Evolutionary conservation across 208 protist genomes (phyloP).

Genomic region (Novymonas esmeraldas): DNA sequence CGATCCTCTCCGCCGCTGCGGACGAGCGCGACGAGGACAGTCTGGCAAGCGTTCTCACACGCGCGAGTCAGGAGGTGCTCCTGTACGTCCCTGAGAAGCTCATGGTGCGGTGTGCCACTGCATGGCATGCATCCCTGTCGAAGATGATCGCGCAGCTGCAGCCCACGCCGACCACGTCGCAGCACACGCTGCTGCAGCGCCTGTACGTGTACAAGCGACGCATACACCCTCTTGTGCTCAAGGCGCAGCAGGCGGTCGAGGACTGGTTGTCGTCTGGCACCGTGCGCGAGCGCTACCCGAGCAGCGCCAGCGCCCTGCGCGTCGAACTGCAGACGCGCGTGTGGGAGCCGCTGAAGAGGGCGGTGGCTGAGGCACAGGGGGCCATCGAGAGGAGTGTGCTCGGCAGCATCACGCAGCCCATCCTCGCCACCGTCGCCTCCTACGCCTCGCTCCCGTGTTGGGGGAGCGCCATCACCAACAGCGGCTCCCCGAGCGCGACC

Average conservation of each 20-base stretch:
- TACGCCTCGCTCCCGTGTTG: slow-evolving; percentile 54
- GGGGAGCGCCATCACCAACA: slow-evolving; percentile 10
- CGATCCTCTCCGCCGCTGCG: not conserved
- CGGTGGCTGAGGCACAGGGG: slow-evolving; percentile 32
- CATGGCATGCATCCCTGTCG: slow-evolving; percentile 42
- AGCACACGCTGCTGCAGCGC: slow-evolving; percentile 25
- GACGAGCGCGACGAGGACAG: slow-evolving; percentile 11
- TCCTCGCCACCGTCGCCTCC: slow-evolving; percentile 35
- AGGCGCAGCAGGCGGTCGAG: slow-evolving; percentile 34
- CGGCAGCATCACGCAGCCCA: slow-evolving; percentile 41
- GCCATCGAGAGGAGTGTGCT: slow-evolving; percentile 37
- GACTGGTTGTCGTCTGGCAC: slow-evolving; percentile 44
- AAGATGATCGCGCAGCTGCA: slow-evolving; percentile 27
- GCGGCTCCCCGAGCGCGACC: not conserved
- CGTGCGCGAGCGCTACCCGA: slow-evolving; percentile 37
- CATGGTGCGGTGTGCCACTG: slow-evolving; percentile 38
- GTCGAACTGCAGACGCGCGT: slow-evolving; percentile 37
- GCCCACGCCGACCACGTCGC: slow-evolving; percentile 5
- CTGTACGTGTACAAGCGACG: slow-evolving; percentile 23
- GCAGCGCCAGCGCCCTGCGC: slow-evolving; percentile 23
- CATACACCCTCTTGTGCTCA: slow-evolving; percentile 35
- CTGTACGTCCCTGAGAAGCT: slow-evolving; percentile 60
- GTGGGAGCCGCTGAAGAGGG: slow-evolving; percentile 45
- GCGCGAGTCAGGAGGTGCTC: slow-evolving; percentile 35
- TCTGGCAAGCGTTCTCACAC: slow-evolving; percentile 4